A percentile compares a stretch with the other conserved stretches of the same genome.
These are phyloP conservation scores for Fraxinus paxiana DNA, from an alignment of 305 asterid genomes.

Conservation along the genomic window DNA sequence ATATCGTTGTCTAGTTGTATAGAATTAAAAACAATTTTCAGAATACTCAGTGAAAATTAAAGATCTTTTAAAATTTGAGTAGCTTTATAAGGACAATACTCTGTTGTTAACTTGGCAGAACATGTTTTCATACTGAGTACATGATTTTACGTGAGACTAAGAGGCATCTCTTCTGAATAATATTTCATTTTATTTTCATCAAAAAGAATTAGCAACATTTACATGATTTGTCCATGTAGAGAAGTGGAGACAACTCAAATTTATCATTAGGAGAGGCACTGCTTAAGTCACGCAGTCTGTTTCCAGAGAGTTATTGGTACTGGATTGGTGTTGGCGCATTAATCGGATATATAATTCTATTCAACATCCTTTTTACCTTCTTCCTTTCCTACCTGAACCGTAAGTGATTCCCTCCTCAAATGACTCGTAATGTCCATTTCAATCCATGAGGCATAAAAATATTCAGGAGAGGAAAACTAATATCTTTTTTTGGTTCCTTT, in stretches of 20 bases:
- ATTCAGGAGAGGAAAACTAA: conserved; percentile 7
- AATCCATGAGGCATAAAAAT: conserved; percentile 5
- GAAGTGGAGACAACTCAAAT: conserved; percentile 46
- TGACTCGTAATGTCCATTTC: conserved; percentile 17
- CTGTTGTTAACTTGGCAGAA: neutral
- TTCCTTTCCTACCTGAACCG: conserved; percentile 76
- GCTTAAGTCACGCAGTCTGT: conserved; percentile 75
- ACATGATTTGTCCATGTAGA: conserved; percentile 47
- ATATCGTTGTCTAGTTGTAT: neutral
- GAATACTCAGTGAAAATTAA: neutral
- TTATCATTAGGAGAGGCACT: conserved; percentile 69
- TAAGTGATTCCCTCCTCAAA: conserved; percentile 40
- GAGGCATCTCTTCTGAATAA: conserved; percentile 5
- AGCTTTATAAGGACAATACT: neutral
- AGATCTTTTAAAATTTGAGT: neutral
- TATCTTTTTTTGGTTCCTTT: conserved; percentile 11
- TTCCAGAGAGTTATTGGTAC: conserved; percentile 85
- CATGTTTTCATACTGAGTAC: neutral
- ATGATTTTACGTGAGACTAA: neutral
- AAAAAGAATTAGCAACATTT: conserved; percentile 21
- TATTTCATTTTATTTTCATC: neutral
- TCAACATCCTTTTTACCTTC: conserved; percentile 76
- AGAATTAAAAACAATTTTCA: neutral
- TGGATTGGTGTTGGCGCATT: conserved; percentile 94
- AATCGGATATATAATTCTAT: conserved; percentile 73